Evolutionary conservation across 169 alveolate genomes (phyloP), one percentile per base, ranked within the genome.

Genomic region (Cytauxzoon felis): DNA sequence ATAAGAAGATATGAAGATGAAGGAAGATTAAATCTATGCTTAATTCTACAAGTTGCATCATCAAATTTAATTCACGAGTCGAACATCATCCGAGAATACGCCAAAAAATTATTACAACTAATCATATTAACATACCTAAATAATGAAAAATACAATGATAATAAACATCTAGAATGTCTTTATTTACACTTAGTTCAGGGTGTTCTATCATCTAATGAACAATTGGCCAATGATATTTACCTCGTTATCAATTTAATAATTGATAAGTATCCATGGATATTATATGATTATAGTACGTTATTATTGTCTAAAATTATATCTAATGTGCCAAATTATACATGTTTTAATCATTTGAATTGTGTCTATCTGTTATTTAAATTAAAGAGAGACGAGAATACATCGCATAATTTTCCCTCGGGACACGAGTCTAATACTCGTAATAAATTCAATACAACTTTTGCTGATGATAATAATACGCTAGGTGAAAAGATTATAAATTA

Each of bases 1-100:
- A 13, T 56, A 13, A 21, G 81, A 8, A 16, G 75, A 9, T 65
- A 51, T 38, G 66, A 23, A 36, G 81, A 64, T 23, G 84, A 73
- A 19, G 52, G 58, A 42, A 26, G 70, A 43, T 21, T 53, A 2
- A 73, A 73, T 72, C 34, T 73, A 57, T 63, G 33, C 29, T n/a
- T 42, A 0, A 36, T 73, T 6, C 24, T 73, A 2, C 84, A 73
- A 36, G 78, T 73, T n/a, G 53, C 79, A 4, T 63, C 63, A 30
- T 61, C 70, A 23, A 5, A 57, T 6, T 11, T 73, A 29, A 29
- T 29, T 5, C n/a, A 26, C 8, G 48, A 29, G 18, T 26, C 13
- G 9, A 24, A 34, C 26, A 50, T 41, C 24, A 70, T 73, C 21
- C 52, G 84, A 36, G 48, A 49, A 24, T 66, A 59, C n/a, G 64